Base-by-base conservation (phyloP, 2,329 filamentous ascomycete genomes). In the Fusarium brevicatenulatum region DNA sequence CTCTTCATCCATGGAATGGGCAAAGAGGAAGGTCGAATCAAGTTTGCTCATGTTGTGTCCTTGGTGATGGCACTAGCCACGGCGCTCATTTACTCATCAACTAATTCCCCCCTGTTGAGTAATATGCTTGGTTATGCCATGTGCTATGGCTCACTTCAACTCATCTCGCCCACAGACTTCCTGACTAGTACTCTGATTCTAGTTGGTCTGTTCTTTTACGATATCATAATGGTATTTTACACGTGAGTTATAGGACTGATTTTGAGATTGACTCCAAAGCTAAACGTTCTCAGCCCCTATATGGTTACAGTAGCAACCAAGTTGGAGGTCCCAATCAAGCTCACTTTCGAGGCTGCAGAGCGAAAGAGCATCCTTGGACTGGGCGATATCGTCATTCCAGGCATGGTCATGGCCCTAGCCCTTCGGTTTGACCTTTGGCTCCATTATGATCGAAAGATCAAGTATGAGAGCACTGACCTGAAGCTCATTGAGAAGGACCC, bases 351-450 rank as follows among this genome's bases (percentile, higher is more conserved):
- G 28, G 83, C 86, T 4, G 91, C 93, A 4, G 87, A 88, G n/a
- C 91, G 91, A 30, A 83, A 85, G 34, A 89, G 93, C 59, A 97
- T 98, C 88, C 90, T 99, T 12, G 95, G 95, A 0, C 87, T 98
- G 0, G 95, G 95, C n/a, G 95, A 99, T 79, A 93, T 99, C 65
- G 93, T 97, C 4, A 86, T 99, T 7, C 95, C 95, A 0, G 96
- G 95, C 13, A 94, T 98, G 78, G 91, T 98, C 83, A 92, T 98
- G 70, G 94, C 90, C 4, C 88, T 98, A 46, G 94, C 95, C 5
- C 86, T 99, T 30, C 91, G 95, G n/a, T 97, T 97, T 76, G 95
- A 99, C 79, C 86, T 97, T 12, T 96, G 94, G 84, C 86, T 94
- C 60, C 91, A 93, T 83, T 98, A 98, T 79, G 86, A 92, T 40